These are phyloP conservation scores for Ambrosia artemisiifolia DNA, from an alignment of 129 eudicot species.

Conservation along the genomic window DNA sequence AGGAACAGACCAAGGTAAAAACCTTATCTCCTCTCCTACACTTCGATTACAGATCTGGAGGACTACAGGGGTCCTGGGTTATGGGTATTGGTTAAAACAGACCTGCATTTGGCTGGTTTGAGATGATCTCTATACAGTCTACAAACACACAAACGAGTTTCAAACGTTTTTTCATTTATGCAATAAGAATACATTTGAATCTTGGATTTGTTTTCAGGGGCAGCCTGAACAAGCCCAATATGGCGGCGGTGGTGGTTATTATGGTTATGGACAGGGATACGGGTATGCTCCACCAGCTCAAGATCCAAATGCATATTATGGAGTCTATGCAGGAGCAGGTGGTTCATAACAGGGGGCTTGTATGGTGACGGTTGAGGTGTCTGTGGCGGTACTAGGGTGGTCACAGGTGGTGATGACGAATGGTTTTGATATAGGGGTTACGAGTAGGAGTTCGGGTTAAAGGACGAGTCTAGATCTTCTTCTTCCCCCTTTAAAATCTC, in stretches of 20 bases:
- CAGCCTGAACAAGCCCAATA: slow-evolving; percentile 74
- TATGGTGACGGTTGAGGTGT: too few relatives aligned
- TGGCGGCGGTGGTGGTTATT: slow-evolving; percentile 51
- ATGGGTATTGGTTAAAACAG: not conserved
- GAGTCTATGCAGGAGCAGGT: slow-evolving; percentile 59
- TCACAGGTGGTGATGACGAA: too few relatives aligned
- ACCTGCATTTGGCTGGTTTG: not conserved
- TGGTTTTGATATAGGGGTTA: too few relatives aligned
- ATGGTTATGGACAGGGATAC: slow-evolving; percentile 86
- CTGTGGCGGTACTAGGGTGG: too few relatives aligned
- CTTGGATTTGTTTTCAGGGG: slow-evolving; percentile 17
- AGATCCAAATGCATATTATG: slow-evolving; percentile 89
- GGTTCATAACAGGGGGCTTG: too few relatives aligned
- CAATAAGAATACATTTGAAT: not conserved
- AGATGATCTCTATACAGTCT: not conserved
- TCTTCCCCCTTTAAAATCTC: too few relatives aligned
- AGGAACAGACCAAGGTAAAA: too few relatives aligned
- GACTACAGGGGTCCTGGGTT: too few relatives aligned
- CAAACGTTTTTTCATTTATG: not conserved
- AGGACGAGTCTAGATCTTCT: too few relatives aligned
- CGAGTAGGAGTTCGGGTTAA: too few relatives aligned
- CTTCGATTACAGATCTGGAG: too few relatives aligned
- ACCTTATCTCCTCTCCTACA: too few relatives aligned
- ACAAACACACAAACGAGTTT: not conserved
- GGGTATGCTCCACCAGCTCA: slow-evolving; percentile 88